phyloP scores from a whole-genome alignment of 345 rosid species.

The Populus ilicifolia region DNA sequence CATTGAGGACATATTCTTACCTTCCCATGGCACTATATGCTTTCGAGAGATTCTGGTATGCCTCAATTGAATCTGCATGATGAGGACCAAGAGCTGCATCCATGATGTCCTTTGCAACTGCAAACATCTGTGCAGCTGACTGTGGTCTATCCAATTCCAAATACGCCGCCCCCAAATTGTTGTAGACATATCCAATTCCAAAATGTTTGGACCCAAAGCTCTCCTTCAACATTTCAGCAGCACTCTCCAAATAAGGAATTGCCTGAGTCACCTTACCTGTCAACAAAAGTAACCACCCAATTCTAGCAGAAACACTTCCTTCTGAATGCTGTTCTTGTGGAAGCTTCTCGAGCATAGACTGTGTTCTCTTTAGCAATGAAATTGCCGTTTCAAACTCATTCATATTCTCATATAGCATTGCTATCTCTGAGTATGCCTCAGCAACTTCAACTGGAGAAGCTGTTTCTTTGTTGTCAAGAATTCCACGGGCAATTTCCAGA shows the following conservation, averaged over 20 bases:
- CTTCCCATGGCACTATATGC: conserved; percentile 80
- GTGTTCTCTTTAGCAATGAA: conserved; percentile 64
- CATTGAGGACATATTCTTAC: conserved; percentile 33
- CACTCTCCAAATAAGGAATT: conserved; percentile 83
- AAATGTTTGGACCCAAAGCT: conserved; percentile 91
- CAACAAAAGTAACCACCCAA: conserved; percentile 86
- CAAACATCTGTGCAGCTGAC: conserved; percentile 93
- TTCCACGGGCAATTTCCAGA: conserved; percentile 72
- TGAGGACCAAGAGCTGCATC: conserved; percentile 93
- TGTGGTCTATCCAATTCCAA: conserved; percentile 86
- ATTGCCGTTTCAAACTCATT: conserved; percentile 79
- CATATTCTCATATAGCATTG: conserved; percentile 84
- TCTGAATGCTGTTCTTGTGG: conserved; percentile 87
- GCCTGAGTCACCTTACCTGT: conserved; percentile 77
- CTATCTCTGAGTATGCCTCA: conserved; percentile 87
- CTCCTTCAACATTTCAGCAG: conserved; percentile 79
- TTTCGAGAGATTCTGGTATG: conserved; percentile 90
- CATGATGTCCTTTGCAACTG: conserved; percentile 90
- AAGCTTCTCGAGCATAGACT: conserved; percentile 68
- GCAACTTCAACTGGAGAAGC: conserved; percentile 71
- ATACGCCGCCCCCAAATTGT: conserved; percentile 93
- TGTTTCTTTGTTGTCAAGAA: conserved; percentile 69
- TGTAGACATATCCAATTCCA: conserved; percentile 86
- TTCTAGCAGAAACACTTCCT: conserved; percentile 86
- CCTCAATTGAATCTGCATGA: conserved; percentile 80